Evolutionary conservation across 768 basidiomycete genomes (phyloP).

Genomic region (Lactarius trivialis): DNA sequence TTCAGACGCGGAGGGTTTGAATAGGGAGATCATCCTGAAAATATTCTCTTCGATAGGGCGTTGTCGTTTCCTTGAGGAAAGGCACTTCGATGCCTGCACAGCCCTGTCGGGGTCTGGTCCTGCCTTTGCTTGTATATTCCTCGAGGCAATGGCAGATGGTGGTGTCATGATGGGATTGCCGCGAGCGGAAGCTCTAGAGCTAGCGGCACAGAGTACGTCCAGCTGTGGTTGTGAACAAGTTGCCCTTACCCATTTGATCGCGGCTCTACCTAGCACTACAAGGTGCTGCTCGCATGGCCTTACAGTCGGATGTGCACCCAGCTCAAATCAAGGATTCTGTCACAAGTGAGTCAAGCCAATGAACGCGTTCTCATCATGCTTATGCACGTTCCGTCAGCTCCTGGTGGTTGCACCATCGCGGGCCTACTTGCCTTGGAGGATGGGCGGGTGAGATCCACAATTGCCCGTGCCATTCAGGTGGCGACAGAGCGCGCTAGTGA

Average conservation of each 20-base stretch:
- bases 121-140: constrained; percentile 92
- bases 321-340: constrained; percentile 97
- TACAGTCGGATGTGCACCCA: constrained; percentile 85
- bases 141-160: constrained; percentile 98
- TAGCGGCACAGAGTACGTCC: constrained; percentile 87
- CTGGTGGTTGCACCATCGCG: constrained; percentile 97
- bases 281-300: constrained; percentile 92
- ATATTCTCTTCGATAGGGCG: constrained; percentile 97
- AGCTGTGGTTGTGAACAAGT: not conserved
- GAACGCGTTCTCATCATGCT: constrained; percentile 1
- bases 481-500: constrained; percentile 87
- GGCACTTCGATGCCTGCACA: constrained; percentile 97
- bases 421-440: constrained; percentile 95
- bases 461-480: constrained; percentile 90
- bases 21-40: constrained; percentile 71
- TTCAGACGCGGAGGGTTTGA: constrained; percentile 45
- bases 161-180: constrained; percentile 99
- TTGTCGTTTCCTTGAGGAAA: constrained; percentile 94
- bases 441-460: constrained; percentile 85
- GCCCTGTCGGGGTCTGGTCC: constrained; percentile 95
- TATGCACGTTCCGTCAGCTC: constrained; percentile 46
- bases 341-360: constrained; percentile 59
- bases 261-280: constrained; percentile 61
- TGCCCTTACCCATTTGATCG: not conserved
- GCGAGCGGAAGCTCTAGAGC: constrained; percentile 84